A percentile compares a stretch with the other conserved stretches of the same genome.
phyloP scores from a whole-genome alignment of 2,329 filamentous ascomycete species.

The Acrocalymma vagum region DNA sequence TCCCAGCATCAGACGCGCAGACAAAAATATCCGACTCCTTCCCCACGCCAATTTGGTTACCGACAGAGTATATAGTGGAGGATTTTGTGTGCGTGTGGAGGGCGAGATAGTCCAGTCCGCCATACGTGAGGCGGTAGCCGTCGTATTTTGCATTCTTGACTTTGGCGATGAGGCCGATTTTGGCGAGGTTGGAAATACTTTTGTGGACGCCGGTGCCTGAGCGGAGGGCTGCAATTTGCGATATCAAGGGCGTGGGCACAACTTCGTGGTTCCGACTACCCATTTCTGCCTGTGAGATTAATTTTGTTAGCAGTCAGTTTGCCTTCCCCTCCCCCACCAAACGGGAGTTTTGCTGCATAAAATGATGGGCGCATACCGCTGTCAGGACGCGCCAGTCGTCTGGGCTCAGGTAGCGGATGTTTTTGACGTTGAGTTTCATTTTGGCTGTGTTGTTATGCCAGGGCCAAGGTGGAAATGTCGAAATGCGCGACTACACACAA shows the following conservation, averaged over 20 bases:
- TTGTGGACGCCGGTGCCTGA: constrained; percentile 78
- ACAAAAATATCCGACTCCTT: constrained; percentile 98
- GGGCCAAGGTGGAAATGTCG: constrained; percentile 10
- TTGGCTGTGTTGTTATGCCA: constrained; percentile 16
- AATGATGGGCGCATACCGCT: constrained; percentile 68
- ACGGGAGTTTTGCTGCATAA: too few relatives aligned
- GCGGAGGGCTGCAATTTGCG: constrained; percentile 81
- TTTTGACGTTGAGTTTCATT: constrained; percentile 96
- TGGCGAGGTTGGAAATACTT: constrained; percentile 89
- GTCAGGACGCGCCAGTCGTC: constrained; percentile 97
- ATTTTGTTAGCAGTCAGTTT: constrained; percentile 48
- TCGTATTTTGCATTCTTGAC: constrained; percentile 98
- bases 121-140: constrained; percentile 95
- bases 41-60: constrained; percentile 92
- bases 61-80: constrained; percentile 87
- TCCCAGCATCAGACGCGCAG: constrained; percentile 80
- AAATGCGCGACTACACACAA: constrained; percentile 15
- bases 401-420: constrained; percentile 86
- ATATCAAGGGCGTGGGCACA: constrained; percentile 89
- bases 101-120: constrained; percentile 96
- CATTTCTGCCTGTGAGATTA: constrained; percentile 78
- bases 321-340: constrained; percentile 42
- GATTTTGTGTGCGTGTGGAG: constrained; percentile 86
- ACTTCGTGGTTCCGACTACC: constrained; percentile 97
- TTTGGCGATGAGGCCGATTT: constrained; percentile 87